Evolutionary conservation across 2,329 filamentous ascomycete genomes (phyloP).

Genomic region (Colletotrichum eremochloae): DNA sequence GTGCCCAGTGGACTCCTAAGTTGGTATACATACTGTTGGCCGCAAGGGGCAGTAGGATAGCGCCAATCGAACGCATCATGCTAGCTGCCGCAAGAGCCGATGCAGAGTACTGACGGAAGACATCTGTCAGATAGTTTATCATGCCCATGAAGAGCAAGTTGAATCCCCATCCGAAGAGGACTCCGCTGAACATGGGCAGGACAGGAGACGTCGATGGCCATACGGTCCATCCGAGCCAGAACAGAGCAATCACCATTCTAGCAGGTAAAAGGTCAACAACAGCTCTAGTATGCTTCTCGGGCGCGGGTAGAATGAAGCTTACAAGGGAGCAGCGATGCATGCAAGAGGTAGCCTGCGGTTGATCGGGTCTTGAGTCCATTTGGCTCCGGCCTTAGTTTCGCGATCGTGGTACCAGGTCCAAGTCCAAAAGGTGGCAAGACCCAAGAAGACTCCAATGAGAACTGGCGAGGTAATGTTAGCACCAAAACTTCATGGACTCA

Average conservation of each 20-base stretch:
- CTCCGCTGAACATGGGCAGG: conserved; percentile 56
- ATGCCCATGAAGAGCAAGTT: conserved; percentile 54
- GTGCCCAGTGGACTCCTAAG: conserved; percentile 53
- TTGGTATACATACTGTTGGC: conserved; percentile 50
- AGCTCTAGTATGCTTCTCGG: fast-evolving
- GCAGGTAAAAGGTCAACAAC: neutral
- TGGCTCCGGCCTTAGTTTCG: conserved; percentile 45
- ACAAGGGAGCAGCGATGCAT: conserved; percentile 73
- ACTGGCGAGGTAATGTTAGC: conserved; percentile 39
- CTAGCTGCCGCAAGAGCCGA: conserved; percentile 53
- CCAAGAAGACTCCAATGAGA: conserved; percentile 41
- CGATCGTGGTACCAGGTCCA: conserved; percentile 49
- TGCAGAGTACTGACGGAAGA: conserved; percentile 51
- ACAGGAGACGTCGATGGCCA: conserved; percentile 51
- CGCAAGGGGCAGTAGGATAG: conserved; percentile 51
- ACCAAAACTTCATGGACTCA: neutral
- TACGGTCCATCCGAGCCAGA: conserved; percentile 73
- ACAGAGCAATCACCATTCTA: conserved; percentile 67
- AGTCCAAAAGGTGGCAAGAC: conserved; percentile 40
- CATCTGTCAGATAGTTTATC: conserved; percentile 53
- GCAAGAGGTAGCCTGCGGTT: conserved; percentile 56
- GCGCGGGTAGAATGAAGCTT: conserved; percentile 49
- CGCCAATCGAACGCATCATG: conserved; percentile 51
- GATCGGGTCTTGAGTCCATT: conserved; percentile 51
- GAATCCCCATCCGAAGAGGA: conserved; percentile 58